Evolutionary conservation across 2,329 filamentous ascomycete genomes (phyloP).

Genomic region (Monascus ruber): DNA sequence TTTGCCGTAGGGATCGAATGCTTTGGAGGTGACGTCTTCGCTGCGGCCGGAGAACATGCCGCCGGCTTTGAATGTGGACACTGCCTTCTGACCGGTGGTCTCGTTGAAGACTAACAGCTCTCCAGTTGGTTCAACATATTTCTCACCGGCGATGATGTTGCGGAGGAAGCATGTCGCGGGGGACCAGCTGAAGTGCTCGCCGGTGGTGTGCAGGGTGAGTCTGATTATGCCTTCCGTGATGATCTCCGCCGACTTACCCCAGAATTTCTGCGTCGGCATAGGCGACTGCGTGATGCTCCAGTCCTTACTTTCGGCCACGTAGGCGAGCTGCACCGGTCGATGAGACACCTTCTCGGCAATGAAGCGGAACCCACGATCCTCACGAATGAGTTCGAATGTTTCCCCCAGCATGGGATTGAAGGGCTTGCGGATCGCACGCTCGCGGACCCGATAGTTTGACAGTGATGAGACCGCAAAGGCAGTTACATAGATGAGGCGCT

Average conservation of each 20-base stretch:
- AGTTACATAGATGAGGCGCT: constrained; percentile 72
- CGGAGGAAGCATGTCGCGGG: constrained; percentile 81
- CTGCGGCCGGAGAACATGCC: constrained; percentile 94
- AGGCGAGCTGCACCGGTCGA: constrained; percentile 81
- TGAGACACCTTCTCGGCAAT: constrained; percentile 94
- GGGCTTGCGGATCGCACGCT: constrained; percentile 86
- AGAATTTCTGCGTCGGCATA: constrained; percentile 89
- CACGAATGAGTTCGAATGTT: constrained; percentile 83
- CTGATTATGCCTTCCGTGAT: constrained; percentile 82
- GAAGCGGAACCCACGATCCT: constrained; percentile 77
- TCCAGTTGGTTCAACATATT: constrained; percentile 91
- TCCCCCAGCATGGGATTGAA: constrained; percentile 97
- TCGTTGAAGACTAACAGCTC: constrained; percentile 81
- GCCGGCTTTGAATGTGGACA: constrained; percentile 84
- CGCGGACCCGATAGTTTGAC: constrained; percentile 69
- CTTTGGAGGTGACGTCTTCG: constrained; percentile 75
- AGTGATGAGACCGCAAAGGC: constrained; percentile 87
- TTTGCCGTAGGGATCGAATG: constrained; percentile 54
- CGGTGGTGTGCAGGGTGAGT: constrained; percentile 60
- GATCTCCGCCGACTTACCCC: constrained; percentile 93
- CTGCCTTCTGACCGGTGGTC: constrained; percentile 66
- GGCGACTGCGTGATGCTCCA: constrained; percentile 87
- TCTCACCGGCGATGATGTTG: constrained; percentile 95
- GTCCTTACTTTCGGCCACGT: constrained; percentile 73
- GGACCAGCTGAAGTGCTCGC: constrained; percentile 81